Evolutionary conservation across 2,329 filamentous ascomycete genomes (phyloP).

Genomic region (Ceratocystis papillata): DNA sequence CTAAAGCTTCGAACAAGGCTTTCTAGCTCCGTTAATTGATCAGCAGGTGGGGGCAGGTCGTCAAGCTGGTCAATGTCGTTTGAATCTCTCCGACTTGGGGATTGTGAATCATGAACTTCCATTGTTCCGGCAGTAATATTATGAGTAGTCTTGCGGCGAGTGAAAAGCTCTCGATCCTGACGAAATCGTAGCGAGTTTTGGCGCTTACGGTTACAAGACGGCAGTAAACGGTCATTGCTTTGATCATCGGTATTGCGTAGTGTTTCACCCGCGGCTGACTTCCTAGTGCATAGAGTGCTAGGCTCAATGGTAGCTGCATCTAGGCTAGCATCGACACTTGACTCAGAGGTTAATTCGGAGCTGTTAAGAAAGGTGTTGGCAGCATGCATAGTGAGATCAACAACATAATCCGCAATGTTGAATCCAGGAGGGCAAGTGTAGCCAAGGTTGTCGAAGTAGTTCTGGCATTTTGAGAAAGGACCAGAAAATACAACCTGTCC

Average conservation of each 20-base stretch:
- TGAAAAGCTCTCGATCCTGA: conserved; percentile 85
- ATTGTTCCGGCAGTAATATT: conserved; percentile 44
- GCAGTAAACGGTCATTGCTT: conserved; percentile 48
- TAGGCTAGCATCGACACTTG: conserved; percentile 27
- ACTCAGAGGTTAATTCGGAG: conserved; percentile 47
- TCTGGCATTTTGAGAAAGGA: conserved; percentile 75
- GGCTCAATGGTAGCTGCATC: conserved; percentile 54
- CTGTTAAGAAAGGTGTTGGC: conserved; percentile 48
- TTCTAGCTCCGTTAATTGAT: conserved; percentile 67
- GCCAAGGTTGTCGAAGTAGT: conserved; percentile 83
- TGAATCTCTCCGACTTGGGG: background rate
- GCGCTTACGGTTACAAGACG: conserved; percentile 50
- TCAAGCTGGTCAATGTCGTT: conserved; percentile 51
- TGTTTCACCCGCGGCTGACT: conserved; percentile 78
- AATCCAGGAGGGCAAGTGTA: conserved; percentile 92
- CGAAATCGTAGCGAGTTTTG: conserved; percentile 71
- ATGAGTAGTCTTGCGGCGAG: conserved; percentile 54
- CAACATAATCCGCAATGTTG: conserved; percentile 96
- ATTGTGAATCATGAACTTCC: background rate
- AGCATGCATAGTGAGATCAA: conserved; percentile 96
- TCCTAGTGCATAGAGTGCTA: conserved; percentile 78
- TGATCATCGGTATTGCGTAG: conserved; percentile 63
- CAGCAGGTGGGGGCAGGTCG: conserved; percentile 48
- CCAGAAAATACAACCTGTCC: conserved; percentile 90
- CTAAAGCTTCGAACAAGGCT: conserved; percentile 65